Conservation (phyloP, 331 rosid species). For the Cydonia oblonga region DNA sequence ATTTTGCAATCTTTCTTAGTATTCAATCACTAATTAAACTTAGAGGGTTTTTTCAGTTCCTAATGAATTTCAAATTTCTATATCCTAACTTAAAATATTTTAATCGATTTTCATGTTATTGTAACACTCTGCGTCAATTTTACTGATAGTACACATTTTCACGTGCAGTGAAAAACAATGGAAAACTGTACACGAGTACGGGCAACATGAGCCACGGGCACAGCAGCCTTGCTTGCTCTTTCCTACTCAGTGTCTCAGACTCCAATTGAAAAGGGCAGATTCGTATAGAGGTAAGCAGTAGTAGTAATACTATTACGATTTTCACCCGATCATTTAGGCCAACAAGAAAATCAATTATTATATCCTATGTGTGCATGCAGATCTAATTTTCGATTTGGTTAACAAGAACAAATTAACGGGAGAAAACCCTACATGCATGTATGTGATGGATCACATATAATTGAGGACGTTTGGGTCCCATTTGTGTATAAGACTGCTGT, state of each 20-base stretch:
- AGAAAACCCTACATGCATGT: not conserved
- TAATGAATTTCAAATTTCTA: not conserved
- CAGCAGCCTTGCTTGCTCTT: not conserved
- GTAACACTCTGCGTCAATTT: not conserved
- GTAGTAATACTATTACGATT: no score
- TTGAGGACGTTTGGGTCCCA: slow-evolving; percentile 14
- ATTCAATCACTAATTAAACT: not conserved
- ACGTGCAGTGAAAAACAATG: not conserved
- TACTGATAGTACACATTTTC: not conserved
- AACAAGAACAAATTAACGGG: not conserved
- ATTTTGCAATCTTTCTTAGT: no score
- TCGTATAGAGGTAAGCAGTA: not conserved
- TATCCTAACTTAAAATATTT: not conserved
- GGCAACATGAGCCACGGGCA: not conserved
- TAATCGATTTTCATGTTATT: not conserved
- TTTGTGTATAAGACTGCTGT: not conserved
- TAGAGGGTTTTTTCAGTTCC: not conserved
- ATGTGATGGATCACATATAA: slow-evolving; percentile 18
- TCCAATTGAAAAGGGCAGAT: not conserved
- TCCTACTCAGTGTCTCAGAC: not conserved
- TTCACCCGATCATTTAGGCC: not conserved
- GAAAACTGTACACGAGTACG: not conserved
- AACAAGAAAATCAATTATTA: not conserved
- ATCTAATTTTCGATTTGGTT: not conserved
- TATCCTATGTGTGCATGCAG: not conserved